Percentiles rank a stretch among this genome's conserved stretches.
Evolutionary conservation across 2,329 filamentous ascomycete genomes (phyloP).

Genomic region (Rugonectria rugulosa): DNA sequence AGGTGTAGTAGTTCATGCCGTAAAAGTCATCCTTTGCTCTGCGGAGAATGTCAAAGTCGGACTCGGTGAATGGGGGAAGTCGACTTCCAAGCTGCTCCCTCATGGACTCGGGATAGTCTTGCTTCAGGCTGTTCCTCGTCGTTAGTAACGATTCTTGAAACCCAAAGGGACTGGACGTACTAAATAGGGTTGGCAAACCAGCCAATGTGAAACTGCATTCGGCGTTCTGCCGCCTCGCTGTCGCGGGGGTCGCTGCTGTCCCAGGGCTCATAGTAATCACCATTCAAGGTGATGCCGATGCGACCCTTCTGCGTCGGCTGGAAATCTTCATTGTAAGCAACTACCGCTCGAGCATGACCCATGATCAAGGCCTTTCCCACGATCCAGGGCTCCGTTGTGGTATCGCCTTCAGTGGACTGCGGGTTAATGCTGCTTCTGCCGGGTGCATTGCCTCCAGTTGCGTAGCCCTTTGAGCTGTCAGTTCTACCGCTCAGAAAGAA

Average conservation of each 20-base stretch:
- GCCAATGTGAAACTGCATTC: constrained; percentile 49
- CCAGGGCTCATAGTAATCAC: constrained; percentile 49
- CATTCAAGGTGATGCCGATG: constrained; percentile 48
- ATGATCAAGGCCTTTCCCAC: constrained; percentile 47
- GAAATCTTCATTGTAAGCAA: constrained; percentile 45
- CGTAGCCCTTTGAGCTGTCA: constrained; percentile 36
- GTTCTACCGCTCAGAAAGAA: accelerated
- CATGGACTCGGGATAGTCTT: constrained; percentile 33
- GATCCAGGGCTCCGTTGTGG: constrained; percentile 47
- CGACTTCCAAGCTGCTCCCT: constrained; percentile 26
- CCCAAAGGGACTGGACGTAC: constrained; percentile 14
- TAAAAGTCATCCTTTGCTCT: constrained; percentile 39
- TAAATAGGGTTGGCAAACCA: constrained; percentile 52
- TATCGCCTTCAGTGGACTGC: constrained; percentile 39
- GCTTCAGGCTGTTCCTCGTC: not conserved
- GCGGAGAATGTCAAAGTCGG: constrained; percentile 18
- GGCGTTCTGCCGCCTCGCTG: constrained; percentile 42
- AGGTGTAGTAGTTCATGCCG: constrained; percentile 47
- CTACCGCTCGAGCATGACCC: constrained; percentile 44
- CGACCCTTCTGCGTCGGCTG: constrained; percentile 37
- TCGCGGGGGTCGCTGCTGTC: constrained; percentile 38
- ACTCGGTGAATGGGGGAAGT: constrained; percentile 28
- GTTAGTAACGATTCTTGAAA: not conserved
- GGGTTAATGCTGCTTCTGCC: constrained; percentile 40
- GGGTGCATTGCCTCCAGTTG: constrained; percentile 45